Evolutionary conservation across 768 basidiomycete genomes (phyloP).

Genomic region (Trametes villosa): DNA sequence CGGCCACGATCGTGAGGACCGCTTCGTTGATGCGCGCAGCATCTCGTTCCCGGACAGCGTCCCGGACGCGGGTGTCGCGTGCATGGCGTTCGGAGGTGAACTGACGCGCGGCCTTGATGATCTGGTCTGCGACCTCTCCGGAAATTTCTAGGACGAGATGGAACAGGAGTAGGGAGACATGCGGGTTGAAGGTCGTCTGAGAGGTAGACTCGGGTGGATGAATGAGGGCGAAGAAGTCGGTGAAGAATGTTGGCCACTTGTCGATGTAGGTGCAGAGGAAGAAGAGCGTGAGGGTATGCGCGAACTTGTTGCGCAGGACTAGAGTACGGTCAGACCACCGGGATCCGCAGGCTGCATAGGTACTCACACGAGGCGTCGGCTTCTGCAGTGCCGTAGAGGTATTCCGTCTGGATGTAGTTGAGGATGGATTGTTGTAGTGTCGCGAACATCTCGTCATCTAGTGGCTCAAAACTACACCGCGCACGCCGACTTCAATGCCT

Average conservation of each 20-base stretch:
- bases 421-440: constrained; percentile 77
- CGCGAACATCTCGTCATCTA: constrained; percentile 72
- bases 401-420: constrained; percentile 87
- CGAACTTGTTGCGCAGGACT: constrained; percentile 96
- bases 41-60: constrained; percentile 89
- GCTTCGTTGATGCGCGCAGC: constrained; percentile 86
- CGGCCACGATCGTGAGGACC: constrained; percentile 80
- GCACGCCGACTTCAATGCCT: not conserved
- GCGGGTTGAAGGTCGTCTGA: constrained; percentile 71
- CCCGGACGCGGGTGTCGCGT: constrained; percentile 84
- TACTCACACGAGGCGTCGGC: constrained; percentile 78
- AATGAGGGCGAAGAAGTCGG: constrained; percentile 75
- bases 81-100: constrained; percentile 72
- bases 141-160: constrained; percentile 94
- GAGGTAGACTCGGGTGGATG: constrained; percentile 60
- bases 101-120: constrained; percentile 84
- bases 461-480: constrained; percentile 56
- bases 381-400: constrained; percentile 84
- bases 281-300: constrained; percentile 86
- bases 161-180: constrained; percentile 88
- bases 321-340: constrained; percentile 11
- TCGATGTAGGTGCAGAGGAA: constrained; percentile 87
- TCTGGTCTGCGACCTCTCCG: constrained; percentile 95
- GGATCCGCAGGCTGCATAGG: not conserved
- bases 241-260: constrained; percentile 87